Percentiles rank a stretch among this genome's conserved stretches.
These are phyloP conservation scores for Solanum arcanum DNA, from an alignment of 257 asterid species.

Conservation along the genomic window DNA sequence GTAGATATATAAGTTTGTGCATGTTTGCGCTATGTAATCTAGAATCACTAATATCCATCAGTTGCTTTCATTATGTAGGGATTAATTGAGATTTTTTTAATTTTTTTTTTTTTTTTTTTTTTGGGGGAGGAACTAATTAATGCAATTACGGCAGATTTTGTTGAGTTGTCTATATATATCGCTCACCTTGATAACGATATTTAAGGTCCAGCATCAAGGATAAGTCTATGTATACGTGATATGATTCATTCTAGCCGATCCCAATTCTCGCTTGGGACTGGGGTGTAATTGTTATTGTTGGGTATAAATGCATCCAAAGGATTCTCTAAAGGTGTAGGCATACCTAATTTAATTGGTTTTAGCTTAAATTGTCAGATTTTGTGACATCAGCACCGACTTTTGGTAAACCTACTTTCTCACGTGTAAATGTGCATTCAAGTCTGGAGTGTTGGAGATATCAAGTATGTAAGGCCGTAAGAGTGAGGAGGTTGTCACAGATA, in stretches of 20 bases:
- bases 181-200: background rate
- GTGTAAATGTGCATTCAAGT: background rate
- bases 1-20: background rate
- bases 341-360: background rate
- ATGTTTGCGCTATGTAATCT: background rate
- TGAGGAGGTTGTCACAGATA: background rate
- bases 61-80: background rate
- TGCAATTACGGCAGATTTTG: background rate
- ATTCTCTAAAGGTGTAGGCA: background rate
- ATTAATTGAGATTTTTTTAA: background rate
- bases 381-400: background rate
- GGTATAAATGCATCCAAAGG: background rate
- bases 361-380: background rate
- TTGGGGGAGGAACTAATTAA: background rate
- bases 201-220: background rate
- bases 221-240: background rate
- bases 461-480: background rate
- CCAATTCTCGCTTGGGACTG: background rate
- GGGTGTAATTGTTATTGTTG: background rate
- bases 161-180: background rate
- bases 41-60: background rate
- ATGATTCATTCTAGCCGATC: background rate
- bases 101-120: background rate
- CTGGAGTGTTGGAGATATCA: background rate
- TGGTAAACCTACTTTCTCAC: background rate